Evolutionary conservation across 768 basidiomycete species (phyloP).

Genomic region (Suillus spraguei): DNA sequence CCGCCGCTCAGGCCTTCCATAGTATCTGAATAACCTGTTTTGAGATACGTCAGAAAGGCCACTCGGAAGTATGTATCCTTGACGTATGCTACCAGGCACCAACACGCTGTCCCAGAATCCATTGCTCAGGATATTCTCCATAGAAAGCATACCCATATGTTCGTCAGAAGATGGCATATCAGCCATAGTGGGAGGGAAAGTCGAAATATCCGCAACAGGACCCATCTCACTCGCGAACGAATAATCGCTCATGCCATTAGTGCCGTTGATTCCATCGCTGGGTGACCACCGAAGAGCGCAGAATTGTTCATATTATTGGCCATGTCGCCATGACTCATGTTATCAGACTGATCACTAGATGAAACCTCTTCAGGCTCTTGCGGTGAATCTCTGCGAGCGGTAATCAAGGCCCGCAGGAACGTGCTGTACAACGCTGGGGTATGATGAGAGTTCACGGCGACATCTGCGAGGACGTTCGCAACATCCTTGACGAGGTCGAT

Average conservation of each 20-base stretch:
- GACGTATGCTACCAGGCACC: conserved; percentile 66
- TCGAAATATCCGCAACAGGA: conserved; percentile 77
- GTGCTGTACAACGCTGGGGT: conserved; percentile 89
- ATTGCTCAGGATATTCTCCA: conserved; percentile 80
- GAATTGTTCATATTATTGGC: conserved; percentile 22
- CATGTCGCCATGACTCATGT: conserved; percentile 30
- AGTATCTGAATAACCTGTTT: conserved; percentile 71
- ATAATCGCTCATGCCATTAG: conserved; percentile 50
- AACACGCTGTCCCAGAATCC: conserved; percentile 90
- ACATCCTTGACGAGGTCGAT: conserved; percentile 76
- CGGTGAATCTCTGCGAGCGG: conserved; percentile 44
- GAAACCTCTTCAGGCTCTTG: conserved; percentile 33
- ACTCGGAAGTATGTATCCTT: conserved; percentile 10
- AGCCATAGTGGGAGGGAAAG: conserved; percentile 89
- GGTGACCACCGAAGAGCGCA: conserved; percentile 19
- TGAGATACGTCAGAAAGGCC: conserved; percentile 8
- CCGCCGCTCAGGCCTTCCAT: conserved; percentile 85
- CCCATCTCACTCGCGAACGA: conserved; percentile 85
- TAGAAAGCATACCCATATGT: conserved; percentile 57
- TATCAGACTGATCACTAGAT: conserved; percentile 15
- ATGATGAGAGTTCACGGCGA: conserved; percentile 79
- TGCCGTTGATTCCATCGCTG: conserved; percentile 22
- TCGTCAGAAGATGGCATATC: conserved; percentile 45
- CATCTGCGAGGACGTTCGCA: conserved; percentile 74
- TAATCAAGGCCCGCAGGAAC: conserved; percentile 78